Conservation (phyloP, 805 yeast genomes). For the Priceomyces fermenticarens region DNA sequence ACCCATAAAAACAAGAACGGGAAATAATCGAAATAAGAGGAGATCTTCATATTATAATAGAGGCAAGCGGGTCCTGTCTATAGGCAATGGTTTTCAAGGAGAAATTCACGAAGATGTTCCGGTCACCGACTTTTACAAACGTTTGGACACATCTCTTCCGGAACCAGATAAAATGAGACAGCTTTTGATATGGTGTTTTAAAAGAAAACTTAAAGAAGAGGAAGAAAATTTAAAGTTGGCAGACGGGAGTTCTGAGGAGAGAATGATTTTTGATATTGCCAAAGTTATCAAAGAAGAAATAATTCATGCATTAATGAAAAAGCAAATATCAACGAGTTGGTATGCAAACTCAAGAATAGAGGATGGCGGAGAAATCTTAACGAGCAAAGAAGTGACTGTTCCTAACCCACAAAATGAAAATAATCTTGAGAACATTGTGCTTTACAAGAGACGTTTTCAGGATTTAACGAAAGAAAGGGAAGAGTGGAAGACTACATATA, state of each 20-base stretch:
- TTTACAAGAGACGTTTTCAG: slow-evolving; percentile 43
- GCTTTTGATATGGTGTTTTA: slow-evolving; percentile 64
- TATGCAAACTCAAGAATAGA: slow-evolving; percentile 40
- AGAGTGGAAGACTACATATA: slow-evolving; percentile 42
- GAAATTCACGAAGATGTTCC: slow-evolving; percentile 65
- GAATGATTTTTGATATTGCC: slow-evolving; percentile 50
- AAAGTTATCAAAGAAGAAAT: slow-evolving; percentile 64
- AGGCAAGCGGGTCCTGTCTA: slow-evolving; percentile 70
- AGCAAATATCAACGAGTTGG: slow-evolving; percentile 67
- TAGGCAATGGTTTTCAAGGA: slow-evolving; percentile 69
- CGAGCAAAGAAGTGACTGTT: slow-evolving; percentile 30
- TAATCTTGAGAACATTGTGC: slow-evolving; percentile 46
- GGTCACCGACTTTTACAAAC: slow-evolving; percentile 54
- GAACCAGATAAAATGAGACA: slow-evolving; percentile 75
- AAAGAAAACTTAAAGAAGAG: slow-evolving; percentile 41
- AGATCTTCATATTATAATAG: slow-evolving; percentile 54
- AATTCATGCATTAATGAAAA: slow-evolving; percentile 55
- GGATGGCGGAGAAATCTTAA: slow-evolving; percentile 15
- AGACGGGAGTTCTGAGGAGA: slow-evolving; percentile 28
- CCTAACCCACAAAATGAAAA: slow-evolving; percentile 62
- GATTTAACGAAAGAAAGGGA: slow-evolving; percentile 44
- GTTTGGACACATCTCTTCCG: slow-evolving; percentile 58
- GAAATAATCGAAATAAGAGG: slow-evolving; percentile 23
- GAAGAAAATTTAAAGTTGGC: slow-evolving; percentile 11
- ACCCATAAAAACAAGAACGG: background rate